Evolutionary conservation across 2,329 filamentous ascomycete genomes (phyloP), one percentile per base, ranked within the genome.

Genomic region (Neofusicoccum umdonicola): DNA sequence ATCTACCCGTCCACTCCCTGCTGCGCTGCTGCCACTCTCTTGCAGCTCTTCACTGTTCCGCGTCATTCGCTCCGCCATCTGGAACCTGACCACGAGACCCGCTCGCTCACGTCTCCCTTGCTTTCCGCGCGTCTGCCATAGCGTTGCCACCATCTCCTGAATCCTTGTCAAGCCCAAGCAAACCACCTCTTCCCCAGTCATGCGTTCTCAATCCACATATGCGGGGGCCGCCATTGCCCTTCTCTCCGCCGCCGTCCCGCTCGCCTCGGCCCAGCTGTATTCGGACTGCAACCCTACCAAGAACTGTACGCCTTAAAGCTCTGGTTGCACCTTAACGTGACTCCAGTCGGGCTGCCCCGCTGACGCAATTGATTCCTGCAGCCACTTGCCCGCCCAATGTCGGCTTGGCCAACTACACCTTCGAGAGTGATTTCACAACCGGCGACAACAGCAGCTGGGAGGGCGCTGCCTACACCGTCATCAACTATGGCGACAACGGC

Each of bases 221-320:
- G 42, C 44, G 8, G 52, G 51, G 9, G 63, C 63, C 17, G 63
- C 63, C 41, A 22, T 47, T 19, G 58, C 51, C 64, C 37, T 62
- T 50, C 47, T 62, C 35, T 42, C 52, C 17, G 51, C 54, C 13
- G 19, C 51, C 12, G 34, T 48, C 19, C 63, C 63, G 11, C 17
- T 65, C 39, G 63, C 50, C 47, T 60, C 63, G 22, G 91, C 88
- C 54, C 92, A 96, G 76, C 91, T 91, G 45, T 86, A 77, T 56
- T 91, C 90, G 4, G 76, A 82, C 48, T 96, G 92, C 81, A 87
- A 94, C 73, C 92, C 92, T 3, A 81, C 88, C 69, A 83, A 91
- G 68, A 67, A 85, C 83, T 41, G 74, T 79, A 65, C 93, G 91
- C 56, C 34, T 19, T 27, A 4, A 41, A 4, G 37, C 56, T 35